Conservation (phyloP, 108 stramenopile species). For the Seminavis robusta region DNA sequence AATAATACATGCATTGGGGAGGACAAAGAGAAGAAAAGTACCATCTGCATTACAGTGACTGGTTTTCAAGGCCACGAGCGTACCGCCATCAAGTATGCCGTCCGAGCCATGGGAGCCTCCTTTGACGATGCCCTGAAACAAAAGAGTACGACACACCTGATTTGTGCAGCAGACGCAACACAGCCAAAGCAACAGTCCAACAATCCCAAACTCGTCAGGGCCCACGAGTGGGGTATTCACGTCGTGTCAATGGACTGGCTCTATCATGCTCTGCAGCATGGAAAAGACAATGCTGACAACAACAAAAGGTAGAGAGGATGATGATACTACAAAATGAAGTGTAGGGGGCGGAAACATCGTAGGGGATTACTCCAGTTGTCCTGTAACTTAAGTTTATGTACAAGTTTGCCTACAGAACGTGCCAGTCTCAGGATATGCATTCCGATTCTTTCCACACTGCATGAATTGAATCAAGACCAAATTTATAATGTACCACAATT, state of each 20-base stretch:
- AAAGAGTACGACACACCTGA: slow-evolving; percentile 63
- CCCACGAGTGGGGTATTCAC: slow-evolving; percentile 67
- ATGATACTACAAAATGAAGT: too few relatives aligned
- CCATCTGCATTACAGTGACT: slow-evolving; percentile 50
- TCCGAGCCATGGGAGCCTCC: slow-evolving; percentile 46
- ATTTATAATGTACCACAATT: too few relatives aligned
- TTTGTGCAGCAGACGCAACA: slow-evolving; percentile 37
- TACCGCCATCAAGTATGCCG: slow-evolving; percentile 41
- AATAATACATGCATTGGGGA: neutral
- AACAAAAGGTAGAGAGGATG: too few relatives aligned
- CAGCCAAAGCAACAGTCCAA: neutral
- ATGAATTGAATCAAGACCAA: too few relatives aligned
- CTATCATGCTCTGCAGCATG: slow-evolving; percentile 53
- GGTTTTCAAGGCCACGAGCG: slow-evolving; percentile 61
- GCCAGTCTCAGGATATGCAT: too few relatives aligned
- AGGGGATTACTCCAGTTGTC: too few relatives aligned
- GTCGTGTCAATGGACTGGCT: slow-evolving; percentile 76
- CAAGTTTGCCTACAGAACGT: too few relatives aligned
- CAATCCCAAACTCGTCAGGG: slow-evolving; percentile 56
- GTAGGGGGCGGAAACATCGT: too few relatives aligned
- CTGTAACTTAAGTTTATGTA: too few relatives aligned
- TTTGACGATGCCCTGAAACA: slow-evolving; percentile 48
- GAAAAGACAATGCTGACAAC: too few relatives aligned
- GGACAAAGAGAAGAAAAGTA: too few relatives aligned
- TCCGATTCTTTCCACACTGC: too few relatives aligned